These are phyloP conservation scores for Calocybe gangraenosa DNA, from an alignment of 768 basidiomycete genomes.

Conservation along the genomic window DNA sequence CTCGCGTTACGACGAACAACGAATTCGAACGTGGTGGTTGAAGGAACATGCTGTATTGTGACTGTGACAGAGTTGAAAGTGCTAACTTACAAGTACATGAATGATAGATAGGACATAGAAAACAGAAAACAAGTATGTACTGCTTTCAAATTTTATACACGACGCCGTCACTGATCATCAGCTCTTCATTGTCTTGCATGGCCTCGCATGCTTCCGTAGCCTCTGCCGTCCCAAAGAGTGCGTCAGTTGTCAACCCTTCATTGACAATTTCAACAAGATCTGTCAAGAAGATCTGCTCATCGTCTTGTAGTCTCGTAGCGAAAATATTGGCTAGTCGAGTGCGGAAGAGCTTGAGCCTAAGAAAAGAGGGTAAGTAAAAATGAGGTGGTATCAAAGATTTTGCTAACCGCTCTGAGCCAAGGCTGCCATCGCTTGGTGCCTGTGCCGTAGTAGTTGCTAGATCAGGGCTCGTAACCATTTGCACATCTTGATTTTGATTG, in stretches of 20 bases:
- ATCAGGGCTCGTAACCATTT: conserved; percentile 51
- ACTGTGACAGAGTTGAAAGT: neutral
- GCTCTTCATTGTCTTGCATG: conserved; percentile 78
- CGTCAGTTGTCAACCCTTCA: conserved; percentile 60
- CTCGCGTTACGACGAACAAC: too few species aligned
- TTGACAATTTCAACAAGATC: conserved; percentile 76
- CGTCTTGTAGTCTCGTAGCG: conserved; percentile 61
- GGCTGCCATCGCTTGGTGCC: conserved; percentile 35
- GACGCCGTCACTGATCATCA: conserved; percentile 86
- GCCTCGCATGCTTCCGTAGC: conserved; percentile 65
- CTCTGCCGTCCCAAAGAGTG: conserved; percentile 78
- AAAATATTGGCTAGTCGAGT: conserved; percentile 70
- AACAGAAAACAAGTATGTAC: neutral
- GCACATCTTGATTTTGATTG: conserved; percentile 61
- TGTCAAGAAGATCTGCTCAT: conserved; percentile 70
- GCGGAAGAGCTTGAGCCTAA: conserved; percentile 79
- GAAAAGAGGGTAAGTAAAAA: conserved; percentile 2
- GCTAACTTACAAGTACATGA: conserved; percentile 3
- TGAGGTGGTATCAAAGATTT: conserved; percentile 1
- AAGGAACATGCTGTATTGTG: too few species aligned
- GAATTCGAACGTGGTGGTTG: too few species aligned
- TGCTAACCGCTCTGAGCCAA: conserved; percentile 58
- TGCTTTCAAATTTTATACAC: conserved; percentile 78
- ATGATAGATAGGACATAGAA: too few species aligned
- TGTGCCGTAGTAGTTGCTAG: conserved; percentile 27